Percentiles rank a stretch among this genome's conserved stretches.
phyloP scores from a whole-genome alignment of 495 filamentous ascomycete species.

The Tuber borchii region DNA sequence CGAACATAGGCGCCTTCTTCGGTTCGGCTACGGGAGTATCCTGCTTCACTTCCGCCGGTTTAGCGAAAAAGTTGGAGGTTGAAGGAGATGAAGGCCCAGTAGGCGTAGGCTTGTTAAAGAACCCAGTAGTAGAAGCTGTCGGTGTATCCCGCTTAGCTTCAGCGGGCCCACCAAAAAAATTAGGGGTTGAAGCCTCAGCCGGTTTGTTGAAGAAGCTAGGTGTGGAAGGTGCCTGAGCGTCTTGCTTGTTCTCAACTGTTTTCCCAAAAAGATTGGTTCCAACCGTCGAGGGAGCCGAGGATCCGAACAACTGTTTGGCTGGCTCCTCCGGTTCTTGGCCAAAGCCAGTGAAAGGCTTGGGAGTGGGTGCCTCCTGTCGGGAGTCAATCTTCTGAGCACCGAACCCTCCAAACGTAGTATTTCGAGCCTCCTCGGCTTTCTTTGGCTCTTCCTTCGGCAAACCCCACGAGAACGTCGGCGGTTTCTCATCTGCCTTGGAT shows the following conservation, averaged over 20 bases:
- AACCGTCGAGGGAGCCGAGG: background rate
- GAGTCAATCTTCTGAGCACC: conserved; percentile 9
- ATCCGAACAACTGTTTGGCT: conserved; percentile 23
- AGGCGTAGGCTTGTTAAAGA: background rate
- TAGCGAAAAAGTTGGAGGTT: background rate
- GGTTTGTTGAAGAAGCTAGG: background rate
- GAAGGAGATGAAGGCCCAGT: conserved; percentile 9
- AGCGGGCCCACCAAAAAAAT: background rate
- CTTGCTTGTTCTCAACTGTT: conserved; percentile 22
- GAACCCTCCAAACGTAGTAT: conserved; percentile 30
- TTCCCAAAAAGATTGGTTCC: conserved; percentile 9
- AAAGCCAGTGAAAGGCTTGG: conserved; percentile 11
- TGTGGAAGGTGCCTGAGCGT: background rate
- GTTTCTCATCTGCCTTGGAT: conserved; percentile 12
- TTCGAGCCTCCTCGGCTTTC: conserved; percentile 21
- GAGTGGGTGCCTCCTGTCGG: conserved; percentile 6
- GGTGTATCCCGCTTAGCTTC: background rate
- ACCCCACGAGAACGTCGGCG: conserved; percentile 8
- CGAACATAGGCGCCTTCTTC: background rate
- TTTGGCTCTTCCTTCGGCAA: conserved; percentile 19
- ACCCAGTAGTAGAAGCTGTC: background rate
- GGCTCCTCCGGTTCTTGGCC: conserved; percentile 9
- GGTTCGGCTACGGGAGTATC: conserved; percentile 1
- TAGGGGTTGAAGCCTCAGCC: background rate
- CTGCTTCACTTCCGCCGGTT: background rate